Evolutionary conservation across 805 yeast genomes (phyloP).

Genomic region (Debaryomyces hansenii): DNA sequence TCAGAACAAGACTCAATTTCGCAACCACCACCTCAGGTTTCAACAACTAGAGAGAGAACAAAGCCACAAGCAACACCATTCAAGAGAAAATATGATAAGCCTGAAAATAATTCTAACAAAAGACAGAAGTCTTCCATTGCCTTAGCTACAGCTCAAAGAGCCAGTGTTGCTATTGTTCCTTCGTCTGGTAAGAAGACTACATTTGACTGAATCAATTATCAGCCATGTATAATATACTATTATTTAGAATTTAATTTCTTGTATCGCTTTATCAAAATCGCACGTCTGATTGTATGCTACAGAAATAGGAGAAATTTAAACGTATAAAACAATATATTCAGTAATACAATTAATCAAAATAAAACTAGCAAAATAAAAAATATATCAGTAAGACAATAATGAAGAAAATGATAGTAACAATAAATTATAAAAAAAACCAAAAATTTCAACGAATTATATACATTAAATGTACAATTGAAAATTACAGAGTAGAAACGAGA

Average conservation of each 20-base stretch:
- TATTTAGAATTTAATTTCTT: neutral
- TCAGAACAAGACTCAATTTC: slow-evolving; percentile 1
- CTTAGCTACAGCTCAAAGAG: slow-evolving; percentile 85
- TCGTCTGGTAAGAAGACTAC: slow-evolving; percentile 86
- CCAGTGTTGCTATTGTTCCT: slow-evolving; percentile 82
- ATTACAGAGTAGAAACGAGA: too few species aligned
- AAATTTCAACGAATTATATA: too few species aligned
- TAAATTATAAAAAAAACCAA: too few species aligned
- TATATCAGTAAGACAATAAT: too few species aligned
- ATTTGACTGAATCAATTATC: slow-evolving; percentile 46
- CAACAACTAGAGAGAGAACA: neutral
- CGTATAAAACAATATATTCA: neutral
- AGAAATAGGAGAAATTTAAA: too few species aligned
- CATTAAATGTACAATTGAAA: too few species aligned
- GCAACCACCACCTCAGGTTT: neutral
- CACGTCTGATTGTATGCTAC: neutral
- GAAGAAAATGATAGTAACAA: too few species aligned
- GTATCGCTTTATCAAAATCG: neutral
- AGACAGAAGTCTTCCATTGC: slow-evolving; percentile 80
- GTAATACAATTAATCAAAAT: neutral
- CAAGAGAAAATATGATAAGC: slow-evolving; percentile 13
- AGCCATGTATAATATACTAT: neutral
- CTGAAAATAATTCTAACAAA: slow-evolving; percentile 37
- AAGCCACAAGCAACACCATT: slow-evolving; percentile 6
- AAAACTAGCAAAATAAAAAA: too few species aligned